Evolutionary conservation across 1,284 basidiomycete genomes (phyloP).

Genomic region (Caloboletus firmus): DNA sequence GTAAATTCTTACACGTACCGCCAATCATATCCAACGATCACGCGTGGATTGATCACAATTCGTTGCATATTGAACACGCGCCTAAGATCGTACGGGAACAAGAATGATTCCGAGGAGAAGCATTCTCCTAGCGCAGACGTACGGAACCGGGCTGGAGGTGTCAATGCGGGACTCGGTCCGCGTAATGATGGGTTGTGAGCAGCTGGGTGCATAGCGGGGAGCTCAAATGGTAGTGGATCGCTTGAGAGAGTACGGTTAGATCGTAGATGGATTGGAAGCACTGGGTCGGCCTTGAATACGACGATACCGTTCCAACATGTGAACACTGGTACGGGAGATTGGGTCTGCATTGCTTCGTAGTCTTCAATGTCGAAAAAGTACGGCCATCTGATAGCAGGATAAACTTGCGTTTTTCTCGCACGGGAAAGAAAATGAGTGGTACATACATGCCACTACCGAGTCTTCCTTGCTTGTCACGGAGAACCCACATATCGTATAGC

Average conservation of each 20-base stretch:
- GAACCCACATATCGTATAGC: slow-evolving; percentile 28
- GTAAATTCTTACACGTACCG: slow-evolving; percentile 22
- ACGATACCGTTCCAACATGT: slow-evolving; percentile 64
- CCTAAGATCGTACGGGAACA: slow-evolving; percentile 55
- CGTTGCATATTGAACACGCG: slow-evolving; percentile 42
- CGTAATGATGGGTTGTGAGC: slow-evolving; percentile 6
- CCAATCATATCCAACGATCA: slow-evolving; percentile 22
- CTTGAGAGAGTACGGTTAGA: too few species aligned
- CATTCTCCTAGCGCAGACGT: slow-evolving; percentile 41
- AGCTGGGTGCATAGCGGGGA: slow-evolving; percentile 21
- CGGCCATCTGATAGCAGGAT: too few species aligned
- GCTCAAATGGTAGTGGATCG: slow-evolving; percentile 14
- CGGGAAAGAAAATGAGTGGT: too few species aligned
- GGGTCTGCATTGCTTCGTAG: slow-evolving; percentile 37
- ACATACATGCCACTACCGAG: too few species aligned
- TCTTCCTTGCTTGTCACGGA: slow-evolving; percentile 23
- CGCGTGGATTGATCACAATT: slow-evolving; percentile 25
- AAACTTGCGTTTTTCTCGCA: too few species aligned
- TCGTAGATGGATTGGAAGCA: slow-evolving; percentile 40
- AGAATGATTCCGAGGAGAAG: too few species aligned
- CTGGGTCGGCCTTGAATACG: slow-evolving; percentile 47
- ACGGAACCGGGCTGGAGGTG: slow-evolving; percentile 47
- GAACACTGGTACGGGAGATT: slow-evolving; percentile 50
- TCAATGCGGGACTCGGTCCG: slow-evolving; percentile 34
- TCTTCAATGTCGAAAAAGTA: slow-evolving; percentile 44